These are phyloP conservation scores for Cryptococcus sp. DNA, from an alignment of 1,284 basidiomycete genomes.

Conservation along the genomic window DNA sequence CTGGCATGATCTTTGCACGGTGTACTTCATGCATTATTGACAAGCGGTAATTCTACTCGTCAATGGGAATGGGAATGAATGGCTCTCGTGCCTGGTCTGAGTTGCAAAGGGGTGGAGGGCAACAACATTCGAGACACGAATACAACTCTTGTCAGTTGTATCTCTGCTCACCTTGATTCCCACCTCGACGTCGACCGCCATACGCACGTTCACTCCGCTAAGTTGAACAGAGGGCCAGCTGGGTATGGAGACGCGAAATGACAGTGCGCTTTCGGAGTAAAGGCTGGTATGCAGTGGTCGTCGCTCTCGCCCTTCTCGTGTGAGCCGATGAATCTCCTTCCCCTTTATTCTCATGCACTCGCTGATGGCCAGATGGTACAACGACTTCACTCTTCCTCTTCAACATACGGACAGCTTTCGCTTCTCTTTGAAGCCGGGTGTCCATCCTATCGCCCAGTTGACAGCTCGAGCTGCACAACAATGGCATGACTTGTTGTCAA, in stretches of 20 bases:
- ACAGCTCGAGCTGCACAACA: background rate
- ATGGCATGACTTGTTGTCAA: conserved; percentile 3
- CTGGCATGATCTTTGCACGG: no score
- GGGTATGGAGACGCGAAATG: background rate
- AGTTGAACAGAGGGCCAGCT: no score
- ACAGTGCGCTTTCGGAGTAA: background rate
- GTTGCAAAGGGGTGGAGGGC: no score
- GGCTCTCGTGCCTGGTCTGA: no score
- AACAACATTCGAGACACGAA: no score
- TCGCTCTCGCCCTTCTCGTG: background rate
- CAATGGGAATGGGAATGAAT: no score
- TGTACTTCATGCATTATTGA: no score
- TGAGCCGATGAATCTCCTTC: background rate
- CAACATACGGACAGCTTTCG: background rate
- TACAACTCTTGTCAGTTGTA: no score
- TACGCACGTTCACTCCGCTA: no score
- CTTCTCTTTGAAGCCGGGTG: background rate
- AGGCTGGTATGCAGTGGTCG: background rate
- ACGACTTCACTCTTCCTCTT: background rate
- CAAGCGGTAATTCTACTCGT: no score
- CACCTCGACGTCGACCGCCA: no score
- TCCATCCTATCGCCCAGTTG: conserved; percentile 3
- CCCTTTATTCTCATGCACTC: background rate
- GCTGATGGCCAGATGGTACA: background rate
- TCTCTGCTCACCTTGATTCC: no score